Base-by-base conservation (phyloP, 2,329 filamentous ascomycete genomes). In the Diaporthe eres region DNA sequence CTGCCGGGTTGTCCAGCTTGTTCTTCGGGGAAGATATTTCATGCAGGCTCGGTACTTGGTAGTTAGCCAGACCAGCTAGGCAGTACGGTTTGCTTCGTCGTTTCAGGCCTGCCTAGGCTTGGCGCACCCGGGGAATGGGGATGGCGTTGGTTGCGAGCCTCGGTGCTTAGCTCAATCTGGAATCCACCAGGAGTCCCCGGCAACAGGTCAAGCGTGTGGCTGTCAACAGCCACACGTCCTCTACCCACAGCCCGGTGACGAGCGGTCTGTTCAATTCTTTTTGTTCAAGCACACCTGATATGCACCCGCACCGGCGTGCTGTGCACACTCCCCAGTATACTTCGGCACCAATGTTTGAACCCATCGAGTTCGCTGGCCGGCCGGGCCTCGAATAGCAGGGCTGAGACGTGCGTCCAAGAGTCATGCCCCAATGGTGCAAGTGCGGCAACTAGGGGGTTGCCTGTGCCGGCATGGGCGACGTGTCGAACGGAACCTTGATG, bases 321-420 rank as follows among this genome's bases (percentile, higher is more conserved):
- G 39, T 28, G 42, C 60, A 44, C 42, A 47, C 60, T 47, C 39
- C 25, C 12, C 17, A 17, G 25, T 12, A 68, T 53, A 28, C 34
- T 68, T 68, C 65, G 65, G 65, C 65, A 68, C 65, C 34, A 68
- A 68, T 42, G 65, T 68, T 68, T 68, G 65, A 68, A 39, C 65
- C 63, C 47, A 68, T 68, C 15, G 31, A 25, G 15, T 37, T 39
- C 34, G 63, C 47, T 68, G 63, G 47, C 31, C 31, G 49, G 63
- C 63, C 63, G 63, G 63, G 34, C 63, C 63, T 53, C 49, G 47
- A 53, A 68, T 28, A 68, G 47, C 47, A 68, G 63, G 63, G 63
- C 63, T 68, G 63, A 68, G 63, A 68, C 63, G 63, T 53, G 63
- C 63, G 63, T 68, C 63, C 63, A 68, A 68, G 63, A 68, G 63